Percentiles rank a stretch among this genome's conserved stretches.
phyloP scores from a whole-genome alignment of 1,284 basidiomycete species.

The Moesziomyces sp. region DNA sequence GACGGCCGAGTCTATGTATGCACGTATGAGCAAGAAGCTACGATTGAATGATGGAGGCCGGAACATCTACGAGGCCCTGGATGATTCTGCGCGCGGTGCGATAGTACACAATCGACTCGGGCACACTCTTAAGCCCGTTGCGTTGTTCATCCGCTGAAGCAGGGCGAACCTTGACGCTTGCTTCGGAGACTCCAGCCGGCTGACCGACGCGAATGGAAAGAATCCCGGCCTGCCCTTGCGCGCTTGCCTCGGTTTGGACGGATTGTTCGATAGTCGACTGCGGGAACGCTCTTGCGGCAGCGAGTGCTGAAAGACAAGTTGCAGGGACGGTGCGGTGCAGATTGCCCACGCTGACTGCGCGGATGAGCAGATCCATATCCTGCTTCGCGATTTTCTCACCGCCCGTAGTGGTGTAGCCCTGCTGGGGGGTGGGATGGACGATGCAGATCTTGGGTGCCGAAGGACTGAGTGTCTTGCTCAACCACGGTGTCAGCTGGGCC shows the following conservation, averaged over 20 bases:
- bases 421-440: conserved; percentile 39
- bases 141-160: background rate
- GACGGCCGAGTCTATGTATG: background rate
- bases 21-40: no score
- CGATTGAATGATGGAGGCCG: conserved; percentile 6
- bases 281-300: conserved; percentile 37
- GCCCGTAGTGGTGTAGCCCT: conserved; percentile 52
- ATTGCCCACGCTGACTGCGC: conserved; percentile 59
- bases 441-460: conserved; percentile 66
- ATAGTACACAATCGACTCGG: conserved; percentile 52
- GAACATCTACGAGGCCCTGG: conserved; percentile 43
- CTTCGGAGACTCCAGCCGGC: conserved; percentile 58
- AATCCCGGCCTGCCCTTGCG: conserved; percentile 2
- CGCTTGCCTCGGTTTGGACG: background rate
- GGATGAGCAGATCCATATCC: conserved; percentile 55
- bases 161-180: conserved; percentile 36
- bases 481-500: conserved; percentile 27
- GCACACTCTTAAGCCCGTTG: conserved; percentile 7
- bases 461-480: conserved; percentile 37
- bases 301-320: conserved; percentile 61
- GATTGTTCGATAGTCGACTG: conserved; percentile 45
- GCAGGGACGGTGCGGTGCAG: conserved; percentile 63
- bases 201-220: conserved; percentile 60
- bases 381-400: conserved; percentile 19
- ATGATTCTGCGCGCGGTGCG: conserved; percentile 62